Evolutionary conservation across 192 early-diverging fungal genomes (phyloP).

Genomic region (Rhizophagus clarus): DNA sequence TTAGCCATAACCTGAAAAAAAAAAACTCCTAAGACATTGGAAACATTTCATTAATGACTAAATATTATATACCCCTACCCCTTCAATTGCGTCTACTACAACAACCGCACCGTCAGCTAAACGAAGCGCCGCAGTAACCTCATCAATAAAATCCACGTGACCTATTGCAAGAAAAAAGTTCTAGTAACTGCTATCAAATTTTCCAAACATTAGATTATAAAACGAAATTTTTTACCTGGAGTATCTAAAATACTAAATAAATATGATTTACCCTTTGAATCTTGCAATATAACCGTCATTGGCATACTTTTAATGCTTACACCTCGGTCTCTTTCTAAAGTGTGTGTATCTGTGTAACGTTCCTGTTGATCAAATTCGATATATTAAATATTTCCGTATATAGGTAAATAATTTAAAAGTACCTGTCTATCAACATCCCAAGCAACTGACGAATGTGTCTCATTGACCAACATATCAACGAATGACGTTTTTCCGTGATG

Average conservation of each 20-base stretch:
- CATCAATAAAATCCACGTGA: constrained; percentile 94
- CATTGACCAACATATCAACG: constrained; percentile 87
- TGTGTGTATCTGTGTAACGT: constrained; percentile 93
- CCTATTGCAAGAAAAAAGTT: constrained; percentile 45
- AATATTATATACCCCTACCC: constrained; percentile 73
- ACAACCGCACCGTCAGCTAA: constrained; percentile 89
- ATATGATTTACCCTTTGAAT: constrained; percentile 86
- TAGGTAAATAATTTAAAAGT: constrained; percentile 1
- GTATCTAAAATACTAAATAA: constrained; percentile 91
- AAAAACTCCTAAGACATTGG: background rate
- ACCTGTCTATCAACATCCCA: constrained; percentile 36
- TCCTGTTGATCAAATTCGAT: constrained; percentile 45
- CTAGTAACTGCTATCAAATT: background rate
- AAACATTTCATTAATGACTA: background rate
- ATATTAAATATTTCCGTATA: constrained; percentile 34
- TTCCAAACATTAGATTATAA: background rate
- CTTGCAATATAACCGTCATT: constrained; percentile 86
- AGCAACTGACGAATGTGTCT: constrained; percentile 68
- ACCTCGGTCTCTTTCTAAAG: constrained; percentile 86
- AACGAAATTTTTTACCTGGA: constrained; percentile 61
- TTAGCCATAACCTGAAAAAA: constrained; percentile 77
- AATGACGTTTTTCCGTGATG: constrained; percentile 98
- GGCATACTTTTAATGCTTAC: constrained; percentile 94
- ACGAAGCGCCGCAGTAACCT: constrained; percentile 83
- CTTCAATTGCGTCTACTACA: constrained; percentile 95